Evolutionary conservation across 1,284 basidiomycete genomes (phyloP).

Genomic region (Ceratobasidium sp.): DNA sequence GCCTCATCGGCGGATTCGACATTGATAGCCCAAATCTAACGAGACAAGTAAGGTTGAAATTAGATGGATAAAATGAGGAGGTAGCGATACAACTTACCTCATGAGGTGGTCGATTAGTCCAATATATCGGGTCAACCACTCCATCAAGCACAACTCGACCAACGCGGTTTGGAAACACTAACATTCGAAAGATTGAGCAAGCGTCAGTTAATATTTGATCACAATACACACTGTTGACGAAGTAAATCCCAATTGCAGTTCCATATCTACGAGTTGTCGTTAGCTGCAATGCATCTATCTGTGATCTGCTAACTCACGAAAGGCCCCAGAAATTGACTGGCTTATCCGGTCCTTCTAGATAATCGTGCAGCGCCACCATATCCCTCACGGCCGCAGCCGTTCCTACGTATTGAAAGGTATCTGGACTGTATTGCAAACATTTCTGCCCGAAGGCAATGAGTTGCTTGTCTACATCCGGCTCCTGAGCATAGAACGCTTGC

Average conservation of each 20-base stretch:
- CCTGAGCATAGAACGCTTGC: slow-evolving; percentile 25
- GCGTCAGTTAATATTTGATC: too few relatives aligned
- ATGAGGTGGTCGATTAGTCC: slow-evolving; percentile 18
- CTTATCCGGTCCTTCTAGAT: slow-evolving; percentile 22
- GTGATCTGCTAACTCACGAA: too few relatives aligned
- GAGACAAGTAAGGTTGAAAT: not conserved
- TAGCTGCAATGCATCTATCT: too few relatives aligned
- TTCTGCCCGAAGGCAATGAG: not conserved
- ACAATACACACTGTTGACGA: too few relatives aligned
- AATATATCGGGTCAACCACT: slow-evolving; percentile 24
- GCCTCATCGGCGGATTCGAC: slow-evolving; percentile 26
- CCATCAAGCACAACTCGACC: slow-evolving; percentile 27
- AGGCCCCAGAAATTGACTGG: slow-evolving; percentile 17
- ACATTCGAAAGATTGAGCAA: too few relatives aligned
- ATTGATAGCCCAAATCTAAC: slow-evolving; percentile 10
- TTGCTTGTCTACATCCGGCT: slow-evolving; percentile 2
- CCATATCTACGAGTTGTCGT: too few relatives aligned
- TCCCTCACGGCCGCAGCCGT: slow-evolving; percentile 18
- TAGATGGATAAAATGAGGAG: not conserved
- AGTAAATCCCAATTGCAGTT: too few relatives aligned
- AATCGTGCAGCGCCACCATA: slow-evolving; percentile 37
- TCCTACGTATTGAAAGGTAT: slow-evolving; percentile 33
- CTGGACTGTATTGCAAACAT: slow-evolving; percentile 6
- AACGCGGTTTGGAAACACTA: slow-evolving; percentile 32
- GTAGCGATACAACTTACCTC: not conserved